Evolutionary conservation across 371 early-diverging fungal species (phyloP).

Genomic region (Basidiobolus meristosporus): DNA sequence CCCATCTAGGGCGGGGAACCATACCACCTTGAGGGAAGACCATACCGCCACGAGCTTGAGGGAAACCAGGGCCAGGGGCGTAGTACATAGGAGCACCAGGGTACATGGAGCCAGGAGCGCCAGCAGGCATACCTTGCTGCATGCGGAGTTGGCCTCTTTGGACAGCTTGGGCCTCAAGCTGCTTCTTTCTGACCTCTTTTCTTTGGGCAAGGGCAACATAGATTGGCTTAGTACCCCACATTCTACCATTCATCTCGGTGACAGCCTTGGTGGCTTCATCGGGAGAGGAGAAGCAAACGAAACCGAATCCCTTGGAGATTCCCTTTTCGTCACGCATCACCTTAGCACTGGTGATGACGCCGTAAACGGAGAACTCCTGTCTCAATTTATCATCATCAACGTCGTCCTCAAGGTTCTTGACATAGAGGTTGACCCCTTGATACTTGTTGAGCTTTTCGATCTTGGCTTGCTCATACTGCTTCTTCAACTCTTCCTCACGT

Average conservation of each 20-base stretch:
- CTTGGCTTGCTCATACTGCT: constrained; percentile 83
- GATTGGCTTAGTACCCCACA: constrained; percentile 88
- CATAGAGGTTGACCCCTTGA: constrained; percentile 94
- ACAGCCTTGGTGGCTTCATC: constrained; percentile 85
- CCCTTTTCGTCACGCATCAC: constrained; percentile 90
- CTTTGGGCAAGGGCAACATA: constrained; percentile 96
- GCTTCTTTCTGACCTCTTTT: constrained; percentile 84
- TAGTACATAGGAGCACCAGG: constrained; percentile 6
- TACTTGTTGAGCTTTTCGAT: constrained; percentile 90
- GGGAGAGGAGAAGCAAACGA: constrained; percentile 80
- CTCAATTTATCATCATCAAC: constrained; percentile 89
- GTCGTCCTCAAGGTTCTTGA: constrained; percentile 94
- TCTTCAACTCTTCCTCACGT: constrained; percentile 89
- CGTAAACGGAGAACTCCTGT: constrained; percentile 87
- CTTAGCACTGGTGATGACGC: constrained; percentile 90
- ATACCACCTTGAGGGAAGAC: constrained; percentile 55
- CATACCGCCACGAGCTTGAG: constrained; percentile 39
- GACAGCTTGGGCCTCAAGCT: constrained; percentile 86
- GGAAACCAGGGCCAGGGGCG: constrained; percentile 23
- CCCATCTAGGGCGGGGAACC: constrained; percentile 55
- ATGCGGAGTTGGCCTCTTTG: constrained; percentile 73
- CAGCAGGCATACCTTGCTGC: too few relatives aligned
- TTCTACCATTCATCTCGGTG: constrained; percentile 79
- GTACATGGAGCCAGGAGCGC: constrained; percentile 13
- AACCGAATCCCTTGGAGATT: constrained; percentile 68